Percentiles rank a stretch among this genome's conserved stretches.
These are phyloP conservation scores for Magnolia changhungtana DNA, from an alignment of 164 flowering plant genomes.

Conservation along the genomic window DNA sequence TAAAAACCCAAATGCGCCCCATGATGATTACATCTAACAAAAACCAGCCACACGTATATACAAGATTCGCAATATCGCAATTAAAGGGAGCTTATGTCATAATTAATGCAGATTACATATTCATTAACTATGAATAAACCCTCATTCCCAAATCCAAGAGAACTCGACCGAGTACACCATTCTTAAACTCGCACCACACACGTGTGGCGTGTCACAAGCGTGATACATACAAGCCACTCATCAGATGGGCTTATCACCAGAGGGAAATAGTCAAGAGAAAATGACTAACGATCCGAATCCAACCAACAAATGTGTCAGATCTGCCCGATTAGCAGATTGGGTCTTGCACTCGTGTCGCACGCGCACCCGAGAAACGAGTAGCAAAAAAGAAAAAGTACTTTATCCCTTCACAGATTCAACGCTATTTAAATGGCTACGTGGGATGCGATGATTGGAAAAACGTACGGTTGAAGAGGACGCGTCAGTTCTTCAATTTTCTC, in stretches of 20 bases:
- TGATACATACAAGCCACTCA: background rate
- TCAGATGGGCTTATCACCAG: too few species aligned
- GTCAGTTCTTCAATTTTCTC: conserved; percentile 21
- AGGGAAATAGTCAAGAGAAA: too few species aligned
- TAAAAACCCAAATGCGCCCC: too few species aligned
- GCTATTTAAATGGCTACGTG: background rate
- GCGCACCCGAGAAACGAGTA: background rate
- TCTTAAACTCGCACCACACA: too few species aligned
- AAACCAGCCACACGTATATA: background rate
- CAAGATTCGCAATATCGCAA: background rate
- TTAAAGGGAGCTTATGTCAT: background rate
- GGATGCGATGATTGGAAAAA: background rate
- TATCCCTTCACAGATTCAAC: too few species aligned
- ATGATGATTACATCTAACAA: too few species aligned
- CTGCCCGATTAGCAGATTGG: background rate
- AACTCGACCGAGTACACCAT: too few species aligned
- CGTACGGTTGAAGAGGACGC: background rate
- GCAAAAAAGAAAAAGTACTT: too few species aligned
- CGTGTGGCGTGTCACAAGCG: background rate
- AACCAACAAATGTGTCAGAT: background rate
- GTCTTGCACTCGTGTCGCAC: background rate
- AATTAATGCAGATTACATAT: background rate
- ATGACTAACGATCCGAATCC: too few species aligned
- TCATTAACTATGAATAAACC: too few species aligned
- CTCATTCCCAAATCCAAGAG: background rate